These are phyloP conservation scores for Rhytidhysteron rufulum DNA, from an alignment of 2,329 filamentous ascomycete species.

Conservation along the genomic window DNA sequence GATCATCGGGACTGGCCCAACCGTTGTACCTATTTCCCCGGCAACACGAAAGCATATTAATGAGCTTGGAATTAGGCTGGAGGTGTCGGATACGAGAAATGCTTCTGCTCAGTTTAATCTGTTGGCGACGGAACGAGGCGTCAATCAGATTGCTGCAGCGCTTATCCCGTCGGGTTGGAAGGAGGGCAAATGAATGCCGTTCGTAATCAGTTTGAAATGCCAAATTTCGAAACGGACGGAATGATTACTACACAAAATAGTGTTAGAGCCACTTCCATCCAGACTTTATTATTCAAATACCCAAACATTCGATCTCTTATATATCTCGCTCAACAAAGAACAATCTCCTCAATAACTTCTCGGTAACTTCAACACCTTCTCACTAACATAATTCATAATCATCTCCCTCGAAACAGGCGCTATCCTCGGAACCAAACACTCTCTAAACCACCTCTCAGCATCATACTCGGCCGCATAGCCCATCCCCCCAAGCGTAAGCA, in stretches of 20 bases:
- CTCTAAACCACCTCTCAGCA: slow-evolving; percentile 58
- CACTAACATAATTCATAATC: slow-evolving; percentile 70
- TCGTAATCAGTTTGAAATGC: too few relatives aligned
- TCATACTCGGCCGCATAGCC: slow-evolving; percentile 62
- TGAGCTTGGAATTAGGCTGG: slow-evolving; percentile 75
- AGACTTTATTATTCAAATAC: too few relatives aligned
- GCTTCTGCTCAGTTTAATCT: slow-evolving; percentile 93
- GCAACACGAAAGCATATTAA: slow-evolving; percentile 69
- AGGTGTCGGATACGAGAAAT: slow-evolving; percentile 88
- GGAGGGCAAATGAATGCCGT: slow-evolving; percentile 45
- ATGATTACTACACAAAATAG: too few relatives aligned
- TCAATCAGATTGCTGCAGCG: slow-evolving; percentile 79
- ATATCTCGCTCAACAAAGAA: too few relatives aligned
- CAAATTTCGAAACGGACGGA: too few relatives aligned
- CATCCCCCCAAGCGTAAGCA: slow-evolving; percentile 59
- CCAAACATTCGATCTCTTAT: too few relatives aligned
- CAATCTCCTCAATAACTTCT: slow-evolving; percentile 61
- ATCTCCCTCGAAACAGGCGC: slow-evolving; percentile 63
- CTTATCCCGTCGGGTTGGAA: slow-evolving; percentile 83
- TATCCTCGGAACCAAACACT: slow-evolving; percentile 57
- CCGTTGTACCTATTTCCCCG: slow-evolving; percentile 72
- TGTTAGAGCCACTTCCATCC: too few relatives aligned
- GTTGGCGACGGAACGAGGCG: slow-evolving; percentile 87
- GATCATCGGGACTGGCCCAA: slow-evolving; percentile 79
- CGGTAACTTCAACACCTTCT: slow-evolving; percentile 64